These are phyloP conservation scores for Skeletonema grethae DNA, from an alignment of 108 stramenopile species.

Conservation along the genomic window DNA sequence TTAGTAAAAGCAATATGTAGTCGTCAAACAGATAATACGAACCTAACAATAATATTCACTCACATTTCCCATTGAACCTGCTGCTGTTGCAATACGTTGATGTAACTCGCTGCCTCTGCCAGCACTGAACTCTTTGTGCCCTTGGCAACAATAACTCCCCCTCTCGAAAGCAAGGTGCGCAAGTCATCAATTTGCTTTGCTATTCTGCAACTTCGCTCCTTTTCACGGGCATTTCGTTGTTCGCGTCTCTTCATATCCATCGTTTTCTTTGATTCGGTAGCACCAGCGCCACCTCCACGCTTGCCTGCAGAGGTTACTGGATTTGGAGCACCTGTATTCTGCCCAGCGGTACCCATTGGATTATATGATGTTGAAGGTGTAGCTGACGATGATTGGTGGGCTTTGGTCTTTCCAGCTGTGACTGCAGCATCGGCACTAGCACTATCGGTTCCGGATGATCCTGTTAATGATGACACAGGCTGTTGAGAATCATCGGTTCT, in stretches of 20 bases:
- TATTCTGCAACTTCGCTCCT: constrained; percentile 87
- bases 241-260: constrained; percentile 63
- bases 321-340: background rate
- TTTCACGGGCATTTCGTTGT: constrained; percentile 88
- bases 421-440: constrained; percentile 3
- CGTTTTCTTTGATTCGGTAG: constrained; percentile 18
- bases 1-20: background rate
- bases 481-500: constrained; percentile 24
- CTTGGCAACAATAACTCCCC: constrained; percentile 90
- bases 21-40: background rate
- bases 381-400: background rate
- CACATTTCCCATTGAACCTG: constrained; percentile 87
- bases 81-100: constrained; percentile 85
- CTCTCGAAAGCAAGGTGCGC: constrained; percentile 68
- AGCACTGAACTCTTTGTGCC: constrained; percentile 88
- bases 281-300: constrained; percentile 11
- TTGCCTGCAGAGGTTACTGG: constrained; percentile 16
- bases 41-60: constrained; percentile 16
- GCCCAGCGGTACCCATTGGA: background rate
- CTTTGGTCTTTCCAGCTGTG: background rate
- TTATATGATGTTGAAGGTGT: background rate
- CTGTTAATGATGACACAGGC: constrained; percentile 24
- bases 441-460: constrained; percentile 17
- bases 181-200: constrained; percentile 85
- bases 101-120: constrained; percentile 87